Base-by-base conservation (phyloP, 139 green algal genomes). In the Volvox reticuliferus region DNA sequence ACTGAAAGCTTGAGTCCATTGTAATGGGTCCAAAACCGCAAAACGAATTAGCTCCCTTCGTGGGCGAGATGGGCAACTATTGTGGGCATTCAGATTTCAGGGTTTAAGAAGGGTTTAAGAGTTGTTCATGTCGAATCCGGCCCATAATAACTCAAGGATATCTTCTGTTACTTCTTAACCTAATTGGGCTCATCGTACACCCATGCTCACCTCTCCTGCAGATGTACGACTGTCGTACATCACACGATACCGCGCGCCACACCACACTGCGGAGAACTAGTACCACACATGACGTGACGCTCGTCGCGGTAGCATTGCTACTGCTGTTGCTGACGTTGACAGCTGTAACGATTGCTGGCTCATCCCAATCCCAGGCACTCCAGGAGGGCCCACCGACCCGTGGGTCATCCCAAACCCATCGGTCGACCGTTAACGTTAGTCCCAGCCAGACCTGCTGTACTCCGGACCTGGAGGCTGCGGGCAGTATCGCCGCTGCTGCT, bases 391-490 rank as follows among this genome's bases (percentile, higher is more conserved):
- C 65, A 36, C 65, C 65, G 30, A 63, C 33, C 65, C 81, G 81
- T 36, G n/a, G 81, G 81, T 87, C 81, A 55, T 87, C 81, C 81
- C 81, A 87, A 18, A 28, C 62, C 81, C 81, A 87, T 33, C 9
- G 37, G 62, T 19, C 62, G 61, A n/a, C 81, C 61, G 14, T 21
- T 28, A n/a, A 30, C 30, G n/a, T 2, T 6, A 87, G 62, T 17
- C 81, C 81, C 62, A 87, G 61, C 81, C 81, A 87, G 50, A 87
- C 61, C 62, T 77, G 62, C 62, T 55, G 30, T 30, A 77, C 81
- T 5, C 81, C 81, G 17, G 81, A 28, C 17, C 63, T 67, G 6
- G 82, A 20, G 17, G 65, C 82, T 19, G 65, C 82, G 20, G 82
- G 33, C 65, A 65, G 82, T 67, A 88, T 30, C 65, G 65, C 82